Percentiles rank a stretch among this genome's conserved stretches.
These are phyloP conservation scores for Nasturtium officinale DNA, from an alignment of 345 rosid genomes.

Conservation along the genomic window DNA sequence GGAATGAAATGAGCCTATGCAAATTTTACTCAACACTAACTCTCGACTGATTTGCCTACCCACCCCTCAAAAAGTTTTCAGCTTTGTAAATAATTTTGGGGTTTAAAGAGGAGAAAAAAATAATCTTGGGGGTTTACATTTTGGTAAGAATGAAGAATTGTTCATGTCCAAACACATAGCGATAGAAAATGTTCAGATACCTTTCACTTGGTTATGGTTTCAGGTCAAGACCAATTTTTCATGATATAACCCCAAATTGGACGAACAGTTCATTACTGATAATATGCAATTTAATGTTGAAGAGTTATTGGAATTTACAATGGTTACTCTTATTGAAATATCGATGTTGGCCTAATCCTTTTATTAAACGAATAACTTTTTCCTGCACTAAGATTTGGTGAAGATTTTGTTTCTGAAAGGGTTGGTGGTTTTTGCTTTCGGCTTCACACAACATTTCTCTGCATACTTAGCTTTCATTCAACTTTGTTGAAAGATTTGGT, in stretches of 20 bases:
- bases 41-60: constrained; percentile 25
- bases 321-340: not conserved
- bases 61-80: not conserved
- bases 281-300: not conserved
- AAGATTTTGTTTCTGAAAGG: not conserved
- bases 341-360: constrained; percentile 1
- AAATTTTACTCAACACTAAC: constrained; percentile 20
- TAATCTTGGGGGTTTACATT: constrained; percentile 13
- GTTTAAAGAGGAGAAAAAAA: not conserved
- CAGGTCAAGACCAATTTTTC: not conserved
- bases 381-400: not conserved
- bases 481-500: constrained; percentile 2
- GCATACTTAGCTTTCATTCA: not conserved
- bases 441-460: not conserved
- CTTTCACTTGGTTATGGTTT: not conserved
- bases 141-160: constrained; percentile 17
- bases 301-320: not conserved
- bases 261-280: not conserved
- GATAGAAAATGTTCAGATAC: not conserved
- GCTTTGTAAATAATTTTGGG: constrained; percentile 28
- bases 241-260: not conserved
- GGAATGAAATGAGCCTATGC: not conserved
- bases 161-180: not conserved
- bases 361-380: not conserved
- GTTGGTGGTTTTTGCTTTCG: constrained; percentile 1